A percentile compares a stretch with the other conserved stretches of the same genome.
Evolutionary conservation across 768 basidiomycete genomes (phyloP).

Genomic region (Suillus weaverae): DNA sequence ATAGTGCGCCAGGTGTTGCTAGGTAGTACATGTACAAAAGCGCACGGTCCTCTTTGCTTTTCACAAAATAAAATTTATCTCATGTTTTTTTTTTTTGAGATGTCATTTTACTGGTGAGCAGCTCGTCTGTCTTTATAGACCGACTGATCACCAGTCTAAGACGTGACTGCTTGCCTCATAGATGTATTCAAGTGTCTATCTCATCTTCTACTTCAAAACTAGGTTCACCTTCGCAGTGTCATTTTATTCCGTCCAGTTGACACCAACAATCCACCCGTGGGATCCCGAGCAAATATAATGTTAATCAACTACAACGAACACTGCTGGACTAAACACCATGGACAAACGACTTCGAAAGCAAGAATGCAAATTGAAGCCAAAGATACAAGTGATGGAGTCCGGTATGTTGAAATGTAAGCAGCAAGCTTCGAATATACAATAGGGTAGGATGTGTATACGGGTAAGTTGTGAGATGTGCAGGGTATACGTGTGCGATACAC

Average conservation of each 20-base stretch:
- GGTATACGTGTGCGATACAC: background rate
- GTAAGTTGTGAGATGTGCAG: background rate
- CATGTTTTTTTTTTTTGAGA: background rate
- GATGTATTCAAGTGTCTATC: background rate
- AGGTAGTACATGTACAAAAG: background rate
- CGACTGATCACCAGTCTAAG: background rate
- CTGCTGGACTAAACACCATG: background rate
- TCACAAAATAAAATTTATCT: background rate
- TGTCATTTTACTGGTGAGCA: background rate
- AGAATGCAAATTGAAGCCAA: conserved; percentile 2
- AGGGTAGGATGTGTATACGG: background rate
- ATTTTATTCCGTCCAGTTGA: background rate
- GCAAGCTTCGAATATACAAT: conserved; percentile 1
- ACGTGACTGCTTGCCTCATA: background rate
- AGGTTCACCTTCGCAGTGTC: background rate
- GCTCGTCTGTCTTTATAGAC: background rate
- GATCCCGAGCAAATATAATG: background rate
- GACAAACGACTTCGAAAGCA: background rate
- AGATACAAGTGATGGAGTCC: conserved; percentile 1
- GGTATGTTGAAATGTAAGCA: background rate
- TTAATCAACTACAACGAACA: background rate
- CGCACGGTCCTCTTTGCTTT: too few species aligned
- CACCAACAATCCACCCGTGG: background rate
- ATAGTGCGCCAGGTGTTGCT: background rate
- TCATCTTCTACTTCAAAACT: background rate